Base-by-base conservation (phyloP, 2,329 filamentous ascomycete genomes). In the Nothopassalora personata region DNA sequence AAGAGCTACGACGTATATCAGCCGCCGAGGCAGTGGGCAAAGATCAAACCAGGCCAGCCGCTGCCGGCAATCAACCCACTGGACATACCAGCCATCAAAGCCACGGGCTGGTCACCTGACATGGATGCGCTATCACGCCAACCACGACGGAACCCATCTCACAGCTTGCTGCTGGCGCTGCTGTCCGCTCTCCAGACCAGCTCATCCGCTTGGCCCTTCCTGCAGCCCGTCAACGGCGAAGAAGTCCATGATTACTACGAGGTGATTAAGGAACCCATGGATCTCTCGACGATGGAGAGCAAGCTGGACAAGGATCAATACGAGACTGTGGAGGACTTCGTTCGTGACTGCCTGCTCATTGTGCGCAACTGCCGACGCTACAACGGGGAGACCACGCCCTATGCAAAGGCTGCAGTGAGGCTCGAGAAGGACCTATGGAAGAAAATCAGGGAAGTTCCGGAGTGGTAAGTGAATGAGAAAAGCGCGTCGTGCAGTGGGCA, bases 241-340 rank as follows among this genome's bases (percentile, higher is more conserved):
- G 94, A 97, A 66, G 94, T 99, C 0, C 86, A 91, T n/a, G 94
- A 99, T 74, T 99, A 99, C 77, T 97, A 97, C 79, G 91, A 96
- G 60, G 92, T 97, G 61, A 99, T 99, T 79, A 92, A 92, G 72
- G 89, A 96, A 73, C 94, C 94, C 36, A 99, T 99, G 94, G 94
- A 97, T 72, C 80, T 97, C 51, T 87, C 85, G 51, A 97, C 92
- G 19, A 97, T 99, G 93, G 94, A 97, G 75, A 86, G 85, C 67
- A 96, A 96, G 75, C 87, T 97, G 64, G 92, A 97, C 71, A 90
- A 91, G 43, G 94, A 97, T 75, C 84, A 93, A 70, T 99, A 99
- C 72, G 84, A 86, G 15, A 91, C 86, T 0, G 93, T 94, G 0
- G 91, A 97, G 71, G 94, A 97, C 68, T 97, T 99, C 68, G 86